Percentiles rank a stretch among this genome's conserved stretches.
These are phyloP conservation scores for Zymoseptoria tritici DNA, from an alignment of 2,329 filamentous ascomycete species.

Conservation along the genomic window DNA sequence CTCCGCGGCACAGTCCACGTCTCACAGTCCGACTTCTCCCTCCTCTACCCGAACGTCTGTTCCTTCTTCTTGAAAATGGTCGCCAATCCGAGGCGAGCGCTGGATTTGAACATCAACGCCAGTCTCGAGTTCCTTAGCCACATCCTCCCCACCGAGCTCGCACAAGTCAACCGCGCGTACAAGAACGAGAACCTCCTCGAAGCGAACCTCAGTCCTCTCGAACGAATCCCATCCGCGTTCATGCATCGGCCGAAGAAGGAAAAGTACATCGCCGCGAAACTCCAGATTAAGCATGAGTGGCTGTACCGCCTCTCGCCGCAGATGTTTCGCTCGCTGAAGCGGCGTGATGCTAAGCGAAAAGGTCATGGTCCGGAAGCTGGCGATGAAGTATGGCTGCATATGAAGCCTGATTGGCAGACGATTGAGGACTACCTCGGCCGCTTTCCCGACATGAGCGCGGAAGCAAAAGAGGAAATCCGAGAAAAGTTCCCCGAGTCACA, in stretches of 20 bases:
- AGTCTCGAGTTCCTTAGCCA: constrained; percentile 55
- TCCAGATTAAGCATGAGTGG: constrained; percentile 54
- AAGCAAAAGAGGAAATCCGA: constrained; percentile 1
- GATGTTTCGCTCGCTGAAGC: constrained; percentile 36
- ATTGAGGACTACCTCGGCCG: constrained; percentile 13
- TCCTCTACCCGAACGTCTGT: constrained; percentile 55
- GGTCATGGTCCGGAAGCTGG: constrained; percentile 30
- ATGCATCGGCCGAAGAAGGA: constrained; percentile 46
- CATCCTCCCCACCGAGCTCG: constrained; percentile 43
- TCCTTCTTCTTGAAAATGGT: constrained; percentile 55
- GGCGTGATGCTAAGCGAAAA: constrained; percentile 30
- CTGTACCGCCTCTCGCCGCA: constrained; percentile 42
- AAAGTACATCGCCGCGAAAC: constrained; percentile 51
- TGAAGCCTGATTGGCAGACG: constrained; percentile 28
- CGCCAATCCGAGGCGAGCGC: constrained; percentile 54
- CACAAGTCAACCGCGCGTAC: constrained; percentile 45
- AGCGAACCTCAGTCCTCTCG: constrained; percentile 26
- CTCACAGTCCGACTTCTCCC: constrained; percentile 58
- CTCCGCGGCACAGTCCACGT: constrained; percentile 56
- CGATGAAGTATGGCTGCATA: constrained; percentile 50
- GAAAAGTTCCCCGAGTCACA: background rate
- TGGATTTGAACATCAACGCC: constrained; percentile 56
- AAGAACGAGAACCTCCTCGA: constrained; percentile 46
- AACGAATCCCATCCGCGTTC: constrained; percentile 42
- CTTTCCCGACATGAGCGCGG: background rate